Evolutionary conservation across 306 rosid genomes (phyloP), one percentile per base, ranked within the genome.

Genomic region (Begonia loranthoides): DNA sequence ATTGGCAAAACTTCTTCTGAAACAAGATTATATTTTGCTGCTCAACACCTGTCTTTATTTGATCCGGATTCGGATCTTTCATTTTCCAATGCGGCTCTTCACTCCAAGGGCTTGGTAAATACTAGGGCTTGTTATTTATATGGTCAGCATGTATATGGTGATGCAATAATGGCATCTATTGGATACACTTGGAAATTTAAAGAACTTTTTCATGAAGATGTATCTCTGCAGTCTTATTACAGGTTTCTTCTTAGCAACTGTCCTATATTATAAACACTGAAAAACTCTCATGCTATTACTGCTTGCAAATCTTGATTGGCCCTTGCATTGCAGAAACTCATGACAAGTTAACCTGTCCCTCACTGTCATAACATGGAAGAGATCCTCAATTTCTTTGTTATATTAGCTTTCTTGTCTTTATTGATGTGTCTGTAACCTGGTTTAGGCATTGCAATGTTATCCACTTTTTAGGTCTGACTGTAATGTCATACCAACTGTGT

Each of bases 1-100:
- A 51, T 90, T 55, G 95, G 99, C 49, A 90, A 75, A 76, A 75
- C 92, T 52, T 86, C 99, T 55, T 82, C 92, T 7, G 99, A 90
- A 80, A 81, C 77, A 45, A 80, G 94, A 62, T 45, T 86, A 49
- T 80, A 80, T 71, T 86, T 76, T 69, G 64, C 83, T 61, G 77
- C 88, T 54, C 69, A 77, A 4, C 73, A 61, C 49, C 57, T 79
- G 50, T 73, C 49, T 73, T 47, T 71, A 45, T 66, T 57, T 59
- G 79, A 81, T 45, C 69, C 8, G 17, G 62, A 68, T 58, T 68
- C 80, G 40, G 75, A 72, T 62, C 56, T 61, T 62, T 43, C 56
- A 45, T 72, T 61, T 58, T 62, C 68, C 24, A 75, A 76, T 63
- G 71, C 71, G 68, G 62, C 61, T 66, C 41, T 61, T 62, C 68